Evolutionary conservation across 2,329 filamentous ascomycete genomes (phyloP).

Genomic region (Teratosphaeria viscida): DNA sequence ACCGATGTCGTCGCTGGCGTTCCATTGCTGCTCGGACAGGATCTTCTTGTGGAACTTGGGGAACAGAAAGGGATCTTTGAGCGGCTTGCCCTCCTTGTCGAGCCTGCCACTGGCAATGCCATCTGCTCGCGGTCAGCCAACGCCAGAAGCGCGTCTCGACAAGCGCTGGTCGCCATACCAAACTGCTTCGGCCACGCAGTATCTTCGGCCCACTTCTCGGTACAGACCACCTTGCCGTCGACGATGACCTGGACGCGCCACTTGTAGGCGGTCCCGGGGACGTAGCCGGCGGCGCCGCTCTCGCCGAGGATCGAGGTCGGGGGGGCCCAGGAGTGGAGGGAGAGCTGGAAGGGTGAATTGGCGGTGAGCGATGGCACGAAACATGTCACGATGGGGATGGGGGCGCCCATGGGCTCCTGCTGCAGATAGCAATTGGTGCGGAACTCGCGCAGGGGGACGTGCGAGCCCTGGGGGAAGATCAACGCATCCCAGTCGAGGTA

Average conservation of each 20-base stretch:
- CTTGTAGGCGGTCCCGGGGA: conserved; percentile 1
- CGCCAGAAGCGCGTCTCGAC: background rate
- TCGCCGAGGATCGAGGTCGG: conserved; percentile 18
- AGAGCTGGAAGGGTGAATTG: conserved; percentile 56
- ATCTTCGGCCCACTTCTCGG: conserved; percentile 43
- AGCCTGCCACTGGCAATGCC: background rate
- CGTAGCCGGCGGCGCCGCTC: conserved; percentile 2
- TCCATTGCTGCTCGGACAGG: conserved; percentile 61
- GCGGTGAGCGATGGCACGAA: conserved; percentile 57
- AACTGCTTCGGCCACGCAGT: conserved; percentile 45
- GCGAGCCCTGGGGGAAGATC: conserved; percentile 55
- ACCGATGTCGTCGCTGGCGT: conserved; percentile 58
- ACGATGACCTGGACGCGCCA: conserved; percentile 50
- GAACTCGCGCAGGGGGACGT: conserved; percentile 71
- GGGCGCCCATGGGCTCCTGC: background rate
- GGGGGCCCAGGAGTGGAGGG: conserved; percentile 64
- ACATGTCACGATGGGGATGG: conserved; percentile 42
- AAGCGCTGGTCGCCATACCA: conserved; percentile 26
- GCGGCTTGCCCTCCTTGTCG: background rate
- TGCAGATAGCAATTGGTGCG: conserved; percentile 61
- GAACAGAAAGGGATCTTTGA: conserved; percentile 48
- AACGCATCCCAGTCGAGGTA: conserved; percentile 82
- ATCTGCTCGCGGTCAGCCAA: background rate
- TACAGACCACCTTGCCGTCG: conserved; percentile 49
- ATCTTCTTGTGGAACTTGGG: conserved; percentile 61